These are phyloP conservation scores for Wickerhamiella allomyrinae DNA, from an alignment of 805 yeast species.

Conservation along the genomic window DNA sequence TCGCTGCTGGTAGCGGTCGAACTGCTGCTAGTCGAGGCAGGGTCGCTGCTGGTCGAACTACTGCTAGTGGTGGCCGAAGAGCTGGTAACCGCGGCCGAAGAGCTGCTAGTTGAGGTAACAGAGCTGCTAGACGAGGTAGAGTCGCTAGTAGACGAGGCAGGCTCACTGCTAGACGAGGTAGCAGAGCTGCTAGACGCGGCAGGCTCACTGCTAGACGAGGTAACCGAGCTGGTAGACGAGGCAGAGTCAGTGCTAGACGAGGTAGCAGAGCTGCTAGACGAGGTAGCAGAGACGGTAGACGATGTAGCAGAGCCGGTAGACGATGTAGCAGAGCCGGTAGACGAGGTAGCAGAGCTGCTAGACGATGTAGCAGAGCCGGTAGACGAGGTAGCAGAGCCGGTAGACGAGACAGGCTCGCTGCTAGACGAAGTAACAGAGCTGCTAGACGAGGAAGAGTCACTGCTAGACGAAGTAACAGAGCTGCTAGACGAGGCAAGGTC, in stretches of 20 bases:
- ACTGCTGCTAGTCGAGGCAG: not conserved
- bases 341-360: too few relatives aligned
- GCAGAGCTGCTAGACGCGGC: not conserved
- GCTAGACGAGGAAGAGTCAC: too few relatives aligned
- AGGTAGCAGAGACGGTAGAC: not conserved
- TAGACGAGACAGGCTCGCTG: too few relatives aligned
- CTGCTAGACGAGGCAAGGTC: too few relatives aligned
- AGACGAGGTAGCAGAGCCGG: too few relatives aligned
- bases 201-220: not conserved
- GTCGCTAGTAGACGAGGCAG: not conserved
- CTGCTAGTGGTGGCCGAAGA: not conserved
- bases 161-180: not conserved
- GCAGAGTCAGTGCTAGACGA: not conserved
- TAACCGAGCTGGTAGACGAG: not conserved
- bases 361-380: too few relatives aligned
- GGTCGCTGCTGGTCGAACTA: not conserved
- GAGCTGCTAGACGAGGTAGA: not conserved
- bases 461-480: too few relatives aligned
- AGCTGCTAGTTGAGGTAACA: not conserved
- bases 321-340: too few relatives aligned
- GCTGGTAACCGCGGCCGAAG: not conserved
- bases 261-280: not conserved
- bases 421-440: too few relatives aligned
- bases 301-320: too few relatives aligned
- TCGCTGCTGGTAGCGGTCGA: constrained; percentile 2